Evolutionary conservation across 441 rosid species (phyloP), one percentile per base, ranked within the genome.

Genomic region (Jatropha multifida): DNA sequence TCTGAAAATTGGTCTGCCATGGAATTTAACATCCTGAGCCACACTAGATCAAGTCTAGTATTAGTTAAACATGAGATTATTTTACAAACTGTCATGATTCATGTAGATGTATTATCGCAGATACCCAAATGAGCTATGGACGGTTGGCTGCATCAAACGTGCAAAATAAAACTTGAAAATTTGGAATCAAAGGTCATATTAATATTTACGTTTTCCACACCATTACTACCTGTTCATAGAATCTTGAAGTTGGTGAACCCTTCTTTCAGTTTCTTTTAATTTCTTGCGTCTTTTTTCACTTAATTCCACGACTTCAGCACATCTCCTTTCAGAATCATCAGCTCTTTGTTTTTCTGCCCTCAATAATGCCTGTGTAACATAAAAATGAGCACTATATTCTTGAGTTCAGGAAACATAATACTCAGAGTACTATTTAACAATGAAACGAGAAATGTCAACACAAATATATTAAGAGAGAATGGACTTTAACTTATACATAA

Each of bases 1-100:
- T 92, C 97, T 20, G 97, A 84, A 83, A 94, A 88, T 84, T 94
- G 98, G 80, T 91, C 93, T 9, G 97, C 88, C 89, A 96, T 89
- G 79, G 86, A 85, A 73, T 90, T 86, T 77, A 92, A 82, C 90
- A 96, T 86, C 94, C 98, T 92, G 99, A 81, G 86, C 84, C 87
- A 86, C 85, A 90, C 94, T 91, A 90, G 84, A 88, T 85, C 88
- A 81, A 86, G 81, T 84, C 78, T 82, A 81, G 87, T 74, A 86
- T 90, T 83, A 90, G 85, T 82, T 82, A 81, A 80, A 77, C 64
- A 83, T 65, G 61, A 42, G 12, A 41, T 52, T 68, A 44, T 48
- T 69, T 55, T 65, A 37, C 72, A 69, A 59, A 41, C 8, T 65
- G 46, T 27, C 67, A 62, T 41, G 58, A 69, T 14, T 46, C 42